A percentile compares a stretch with the other conserved stretches of the same genome.
These are phyloP conservation scores for Pestalotiopsis sp. DNA, from an alignment of 2,329 filamentous ascomycete species.

Conservation along the genomic window DNA sequence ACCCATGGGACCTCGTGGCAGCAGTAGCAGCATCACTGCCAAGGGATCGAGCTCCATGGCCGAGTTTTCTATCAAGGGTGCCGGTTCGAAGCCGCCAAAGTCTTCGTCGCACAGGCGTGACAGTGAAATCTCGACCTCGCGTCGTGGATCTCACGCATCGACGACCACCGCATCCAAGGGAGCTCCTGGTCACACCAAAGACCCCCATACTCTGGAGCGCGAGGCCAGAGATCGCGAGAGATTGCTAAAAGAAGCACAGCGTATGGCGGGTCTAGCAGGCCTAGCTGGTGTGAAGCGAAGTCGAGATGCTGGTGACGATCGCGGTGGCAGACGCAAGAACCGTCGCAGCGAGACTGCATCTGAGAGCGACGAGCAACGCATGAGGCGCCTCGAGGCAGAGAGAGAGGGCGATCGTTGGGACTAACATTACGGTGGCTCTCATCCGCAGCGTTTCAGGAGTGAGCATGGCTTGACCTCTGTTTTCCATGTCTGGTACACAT, in stretches of 20 bases:
- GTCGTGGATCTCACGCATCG: slow-evolving; percentile 40
- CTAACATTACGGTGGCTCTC: slow-evolving; percentile 23
- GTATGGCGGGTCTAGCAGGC: slow-evolving; percentile 57
- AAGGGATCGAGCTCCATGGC: slow-evolving; percentile 29
- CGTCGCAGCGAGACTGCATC: slow-evolving; percentile 51
- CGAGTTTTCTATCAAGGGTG: slow-evolving; percentile 42
- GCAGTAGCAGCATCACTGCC: slow-evolving; percentile 26
- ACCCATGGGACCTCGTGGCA: slow-evolving; percentile 41
- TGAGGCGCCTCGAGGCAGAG: slow-evolving; percentile 61
- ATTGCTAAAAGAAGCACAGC: slow-evolving; percentile 69
- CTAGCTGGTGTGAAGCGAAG: slow-evolving; percentile 52
- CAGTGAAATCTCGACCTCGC: slow-evolving; percentile 28
- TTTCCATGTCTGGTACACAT: not conserved
- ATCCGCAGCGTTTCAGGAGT: not conserved
- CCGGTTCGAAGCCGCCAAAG: slow-evolving; percentile 24
- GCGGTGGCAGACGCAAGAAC: slow-evolving; percentile 48
- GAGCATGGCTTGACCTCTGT: not conserved
- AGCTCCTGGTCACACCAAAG: slow-evolving; percentile 35
- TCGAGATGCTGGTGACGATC: slow-evolving; percentile 44
- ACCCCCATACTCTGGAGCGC: slow-evolving; percentile 71
- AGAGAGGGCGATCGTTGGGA: slow-evolving; percentile 57
- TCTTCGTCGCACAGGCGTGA: slow-evolving; percentile 28
- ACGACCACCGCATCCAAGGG: slow-evolving; percentile 23
- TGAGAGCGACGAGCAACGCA: slow-evolving; percentile 51
- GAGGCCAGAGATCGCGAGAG: slow-evolving; percentile 68